phyloP scores from a whole-genome alignment of 352 stramenopile species.

The Paralagenidium karlingii region DNA sequence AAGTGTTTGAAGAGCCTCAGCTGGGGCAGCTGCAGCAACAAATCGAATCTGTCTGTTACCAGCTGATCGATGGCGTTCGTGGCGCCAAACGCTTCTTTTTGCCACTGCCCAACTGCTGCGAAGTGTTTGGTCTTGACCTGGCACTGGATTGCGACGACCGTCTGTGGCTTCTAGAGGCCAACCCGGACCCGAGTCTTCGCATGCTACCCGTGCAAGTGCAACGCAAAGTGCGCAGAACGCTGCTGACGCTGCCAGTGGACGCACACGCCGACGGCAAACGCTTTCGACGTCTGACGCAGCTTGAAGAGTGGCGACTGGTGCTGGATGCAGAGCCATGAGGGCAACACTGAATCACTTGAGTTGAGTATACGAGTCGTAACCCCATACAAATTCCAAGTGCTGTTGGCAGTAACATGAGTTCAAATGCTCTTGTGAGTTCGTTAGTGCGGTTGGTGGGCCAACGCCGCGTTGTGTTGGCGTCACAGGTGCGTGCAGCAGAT shows the following conservation, averaged over 20 bases:
- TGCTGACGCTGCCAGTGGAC: too few relatives aligned
- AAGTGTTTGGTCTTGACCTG: not conserved
- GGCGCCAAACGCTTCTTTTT: not conserved
- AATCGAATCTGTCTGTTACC: not conserved
- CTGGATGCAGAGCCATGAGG: too few relatives aligned
- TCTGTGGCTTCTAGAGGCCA: not conserved
- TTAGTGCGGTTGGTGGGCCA: constrained; percentile 9
- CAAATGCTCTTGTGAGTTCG: too few relatives aligned
- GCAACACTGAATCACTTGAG: too few relatives aligned
- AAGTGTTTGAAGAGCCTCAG: not conserved
- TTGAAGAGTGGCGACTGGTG: too few relatives aligned
- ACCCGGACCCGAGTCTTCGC: not conserved
- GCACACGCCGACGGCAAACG: too few relatives aligned
- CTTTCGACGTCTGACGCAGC: too few relatives aligned
- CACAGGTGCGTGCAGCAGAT: constrained; percentile 20
- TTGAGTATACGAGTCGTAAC: too few relatives aligned
- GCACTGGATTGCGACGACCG: not conserved
- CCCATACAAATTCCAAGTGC: too few relatives aligned
- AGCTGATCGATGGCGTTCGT: not conserved
- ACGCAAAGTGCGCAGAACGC: too few relatives aligned
- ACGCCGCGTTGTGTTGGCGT: constrained; percentile 58
- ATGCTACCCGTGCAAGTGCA: too few relatives aligned
- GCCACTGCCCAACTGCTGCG: not conserved
- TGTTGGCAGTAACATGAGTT: too few relatives aligned
- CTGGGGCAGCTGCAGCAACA: not conserved